phyloP scores from a whole-genome alignment of 2,329 filamentous ascomycete genomes.

The Endocalyx cinctus region DNA sequence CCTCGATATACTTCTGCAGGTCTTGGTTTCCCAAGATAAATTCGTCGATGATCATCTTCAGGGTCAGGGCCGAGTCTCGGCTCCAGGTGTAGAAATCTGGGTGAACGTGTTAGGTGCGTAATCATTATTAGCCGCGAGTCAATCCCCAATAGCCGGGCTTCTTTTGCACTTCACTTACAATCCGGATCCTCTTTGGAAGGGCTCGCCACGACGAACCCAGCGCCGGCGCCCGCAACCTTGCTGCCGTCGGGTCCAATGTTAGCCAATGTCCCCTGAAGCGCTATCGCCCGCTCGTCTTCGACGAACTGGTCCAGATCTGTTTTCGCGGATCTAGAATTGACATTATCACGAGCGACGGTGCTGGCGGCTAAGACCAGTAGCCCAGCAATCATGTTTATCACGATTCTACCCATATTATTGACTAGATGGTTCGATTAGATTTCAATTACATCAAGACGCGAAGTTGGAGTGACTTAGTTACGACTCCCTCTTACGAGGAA shows the following conservation, averaged over 20 bases:
- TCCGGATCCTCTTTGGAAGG: conserved; percentile 49
- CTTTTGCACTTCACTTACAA: conserved; percentile 41
- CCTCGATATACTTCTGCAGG: conserved; percentile 42
- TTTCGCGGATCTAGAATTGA: too few species aligned
- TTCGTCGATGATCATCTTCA: conserved; percentile 48
- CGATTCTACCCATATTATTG: too few species aligned
- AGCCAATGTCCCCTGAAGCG: conserved; percentile 46
- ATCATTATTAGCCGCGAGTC: too few species aligned
- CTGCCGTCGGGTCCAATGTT: conserved; percentile 51
- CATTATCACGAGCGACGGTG: too few species aligned
- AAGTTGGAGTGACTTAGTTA: too few species aligned
- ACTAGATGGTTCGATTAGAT: too few species aligned
- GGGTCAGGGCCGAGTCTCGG: conserved; percentile 48
- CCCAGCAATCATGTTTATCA: too few species aligned
- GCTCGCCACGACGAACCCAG: conserved; percentile 51
- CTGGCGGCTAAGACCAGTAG: too few species aligned
- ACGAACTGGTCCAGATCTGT: conserved; percentile 33
- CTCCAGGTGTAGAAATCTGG: conserved; percentile 57
- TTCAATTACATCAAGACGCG: too few species aligned
- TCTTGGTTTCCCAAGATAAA: conserved; percentile 42
- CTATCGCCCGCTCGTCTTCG: conserved; percentile 38
- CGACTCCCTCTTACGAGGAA: too few species aligned
- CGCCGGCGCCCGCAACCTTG: conserved; percentile 39
- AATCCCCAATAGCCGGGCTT: too few species aligned
- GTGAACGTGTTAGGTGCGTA: conserved; percentile 5